Conservation (phyloP, 1,139 yeast species). For the Blastobotrys apis region DNA sequence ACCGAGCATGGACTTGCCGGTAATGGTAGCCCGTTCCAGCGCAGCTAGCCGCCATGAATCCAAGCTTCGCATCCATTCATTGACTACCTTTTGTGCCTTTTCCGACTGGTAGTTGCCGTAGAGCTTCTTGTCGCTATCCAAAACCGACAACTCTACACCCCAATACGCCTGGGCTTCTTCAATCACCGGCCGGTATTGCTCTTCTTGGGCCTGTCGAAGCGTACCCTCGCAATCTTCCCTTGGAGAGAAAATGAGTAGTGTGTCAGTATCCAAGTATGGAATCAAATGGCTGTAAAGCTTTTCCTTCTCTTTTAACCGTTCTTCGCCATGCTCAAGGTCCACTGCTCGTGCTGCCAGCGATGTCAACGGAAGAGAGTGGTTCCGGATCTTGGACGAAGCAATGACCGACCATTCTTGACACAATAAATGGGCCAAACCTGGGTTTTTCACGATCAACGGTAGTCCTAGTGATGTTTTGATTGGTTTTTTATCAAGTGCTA, state of each 20-base stretch:
- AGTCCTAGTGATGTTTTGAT: slow-evolving; percentile 83
- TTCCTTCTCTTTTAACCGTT: slow-evolving; percentile 24
- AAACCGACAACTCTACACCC: slow-evolving; percentile 47
- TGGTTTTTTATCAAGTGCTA: slow-evolving; percentile 70
- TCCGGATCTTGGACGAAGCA: slow-evolving; percentile 66
- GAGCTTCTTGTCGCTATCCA: slow-evolving; percentile 84
- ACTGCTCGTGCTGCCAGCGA: slow-evolving; percentile 82
- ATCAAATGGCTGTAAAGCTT: slow-evolving; percentile 41
- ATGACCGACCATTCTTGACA: slow-evolving; percentile 86
- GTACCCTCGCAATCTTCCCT: slow-evolving; percentile 74
- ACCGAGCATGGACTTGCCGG: slow-evolving; percentile 80
- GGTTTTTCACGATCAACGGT: slow-evolving; percentile 57
- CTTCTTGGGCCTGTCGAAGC: slow-evolving; percentile 70
- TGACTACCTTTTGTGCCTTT: slow-evolving; percentile 58
- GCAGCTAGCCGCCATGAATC: slow-evolving; percentile 78
- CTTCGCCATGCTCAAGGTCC: slow-evolving; percentile 42
- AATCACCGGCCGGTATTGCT: slow-evolving; percentile 70
- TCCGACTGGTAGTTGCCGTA: slow-evolving; percentile 70
- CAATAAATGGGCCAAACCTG: slow-evolving; percentile 62
- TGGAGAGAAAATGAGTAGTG: slow-evolving; percentile 85
- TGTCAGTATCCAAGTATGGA: slow-evolving; percentile 89
- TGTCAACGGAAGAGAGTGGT: slow-evolving; percentile 80
- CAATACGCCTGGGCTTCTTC: slow-evolving; percentile 60
- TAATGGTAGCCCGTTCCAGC: slow-evolving; percentile 78
- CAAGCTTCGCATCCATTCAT: slow-evolving; percentile 58